Base-by-base conservation (phyloP, 495 filamentous ascomycete genomes). In the Astrothelium subdiscretum region DNA sequence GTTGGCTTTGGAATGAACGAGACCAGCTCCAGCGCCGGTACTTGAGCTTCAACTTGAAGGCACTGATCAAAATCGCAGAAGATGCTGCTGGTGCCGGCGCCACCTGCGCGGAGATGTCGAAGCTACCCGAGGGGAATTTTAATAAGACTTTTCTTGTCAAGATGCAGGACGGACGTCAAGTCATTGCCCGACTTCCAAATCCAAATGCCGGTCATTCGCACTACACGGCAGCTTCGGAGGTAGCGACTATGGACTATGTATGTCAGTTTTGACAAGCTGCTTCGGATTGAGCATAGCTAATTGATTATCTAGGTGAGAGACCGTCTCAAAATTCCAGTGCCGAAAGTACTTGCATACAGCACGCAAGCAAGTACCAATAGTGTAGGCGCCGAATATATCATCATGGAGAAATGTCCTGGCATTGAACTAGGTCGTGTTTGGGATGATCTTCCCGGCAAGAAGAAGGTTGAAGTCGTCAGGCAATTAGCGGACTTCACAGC, bases 351-450 rank as follows among this genome's bases (percentile, higher is more conserved):
- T 22, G 60, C 66, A 29, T 68, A 63, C 63, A 68, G 48, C 54
- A 63, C 63, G n/a, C 24, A 48, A 13, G 57, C 58, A 29, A 48
- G 44, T 38, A 1, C 35, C 35, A 65, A 59, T 58, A 57, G 63
- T 27, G 59, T 68, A 57, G 66, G 63, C 13, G 60, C 63, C 24
- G 66, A 68, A 59, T 68, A 65, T 57, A 68, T 68, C 59, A 60
- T 68, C 63, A 68, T 68, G 63, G 63, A 68, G 35, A 60, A 63
- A 54, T 48, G 44, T 31, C 59, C 8, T 31, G 66, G 66, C 31
- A 43, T 68, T 38, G 43, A 60, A 29, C 52, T 66, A 24, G 54
- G 48, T 18, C 0, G 22, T 22, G 60, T 63, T 48, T 68, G 66
- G 63, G 43, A 31, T 31, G 22, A 32, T 51, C 52, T 68, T 52